These are phyloP conservation scores for Onygena corvina DNA, from an alignment of 2,329 filamentous ascomycete genomes.

Conservation along the genomic window DNA sequence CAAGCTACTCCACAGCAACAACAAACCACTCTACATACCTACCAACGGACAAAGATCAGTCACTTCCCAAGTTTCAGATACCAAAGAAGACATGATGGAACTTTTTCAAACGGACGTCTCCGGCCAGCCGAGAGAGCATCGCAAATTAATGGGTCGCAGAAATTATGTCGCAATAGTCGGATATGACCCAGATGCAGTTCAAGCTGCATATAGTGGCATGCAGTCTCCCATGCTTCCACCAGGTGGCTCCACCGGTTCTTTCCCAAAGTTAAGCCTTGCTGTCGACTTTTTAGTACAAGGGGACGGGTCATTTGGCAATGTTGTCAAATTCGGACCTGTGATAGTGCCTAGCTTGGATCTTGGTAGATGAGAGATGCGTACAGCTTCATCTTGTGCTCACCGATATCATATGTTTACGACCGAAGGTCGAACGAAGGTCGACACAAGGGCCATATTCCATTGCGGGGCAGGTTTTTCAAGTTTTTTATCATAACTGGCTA, in stretches of 20 bases:
- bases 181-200: slow-evolving; percentile 73
- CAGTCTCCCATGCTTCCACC: slow-evolving; percentile 22
- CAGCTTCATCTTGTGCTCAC: too few species aligned
- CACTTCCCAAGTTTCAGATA: slow-evolving; percentile 62
- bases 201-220: slow-evolving; percentile 31
- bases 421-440: too few species aligned
- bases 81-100: slow-evolving; percentile 99
- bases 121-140: slow-evolving; percentile 68
- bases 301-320: slow-evolving; percentile 64
- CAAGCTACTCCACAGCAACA: slow-evolving; percentile 80
- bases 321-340: slow-evolving; percentile 93
- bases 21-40: slow-evolving; percentile 82
- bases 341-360: slow-evolving; percentile 79
- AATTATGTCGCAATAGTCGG: slow-evolving; percentile 93
- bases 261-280: slow-evolving; percentile 63
- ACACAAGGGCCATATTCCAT: too few species aligned
- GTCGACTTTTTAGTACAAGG: slow-evolving; percentile 96
- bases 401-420: too few species aligned
- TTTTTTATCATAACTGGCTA: too few species aligned
- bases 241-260: slow-evolving; percentile 18
- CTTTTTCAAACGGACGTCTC: slow-evolving; percentile 92
- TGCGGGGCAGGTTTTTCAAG: too few species aligned
- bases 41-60: slow-evolving; percentile 64
- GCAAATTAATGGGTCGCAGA: slow-evolving; percentile 81
- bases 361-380: slow-evolving; percentile 45